A percentile compares a stretch with the other conserved stretches of the same genome.
These are phyloP conservation scores for Chlorella vulgaris DNA, from an alignment of 139 green algal species.

Conservation along the genomic window DNA sequence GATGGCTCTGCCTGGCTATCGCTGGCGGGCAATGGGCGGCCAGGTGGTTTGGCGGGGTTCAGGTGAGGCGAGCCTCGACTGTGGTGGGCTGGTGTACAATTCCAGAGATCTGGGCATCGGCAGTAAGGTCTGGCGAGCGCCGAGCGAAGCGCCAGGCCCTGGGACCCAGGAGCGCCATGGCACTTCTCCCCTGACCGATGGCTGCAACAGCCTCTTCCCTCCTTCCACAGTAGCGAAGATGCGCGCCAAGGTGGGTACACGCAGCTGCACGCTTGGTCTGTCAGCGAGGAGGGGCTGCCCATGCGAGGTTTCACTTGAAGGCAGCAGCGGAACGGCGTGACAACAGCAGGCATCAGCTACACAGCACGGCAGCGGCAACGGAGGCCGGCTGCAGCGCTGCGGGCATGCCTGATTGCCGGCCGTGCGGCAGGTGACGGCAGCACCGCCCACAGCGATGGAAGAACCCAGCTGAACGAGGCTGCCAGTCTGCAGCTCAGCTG, in stretches of 20 bases:
- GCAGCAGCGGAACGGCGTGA: neutral
- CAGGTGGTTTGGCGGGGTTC: neutral
- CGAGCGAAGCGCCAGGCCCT: neutral
- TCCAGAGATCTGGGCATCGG: no score
- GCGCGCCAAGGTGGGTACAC: conserved; percentile 9
- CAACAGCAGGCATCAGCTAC: neutral
- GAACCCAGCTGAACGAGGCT: no score
- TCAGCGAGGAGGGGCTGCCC: neutral
- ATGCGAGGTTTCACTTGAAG: neutral
- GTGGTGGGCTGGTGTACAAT: no score
- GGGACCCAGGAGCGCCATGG: neutral
- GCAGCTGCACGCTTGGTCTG: neutral
- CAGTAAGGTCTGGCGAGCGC: no score
- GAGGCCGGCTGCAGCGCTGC: neutral
- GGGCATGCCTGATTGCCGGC: neutral
- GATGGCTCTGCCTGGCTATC: neutral
- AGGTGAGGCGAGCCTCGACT: no score
- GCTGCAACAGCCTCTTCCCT: neutral
- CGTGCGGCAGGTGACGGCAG: neutral
- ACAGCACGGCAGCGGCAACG: neutral
- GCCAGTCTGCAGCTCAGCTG: no score
- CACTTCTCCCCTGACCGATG: neutral
- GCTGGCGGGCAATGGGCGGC: neutral
- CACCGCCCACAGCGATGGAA: no score
- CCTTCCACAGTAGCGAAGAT: conserved; percentile 8